Evolutionary conservation across 1,284 basidiomycete species (phyloP).

Genomic region (Cerrena zonata): DNA sequence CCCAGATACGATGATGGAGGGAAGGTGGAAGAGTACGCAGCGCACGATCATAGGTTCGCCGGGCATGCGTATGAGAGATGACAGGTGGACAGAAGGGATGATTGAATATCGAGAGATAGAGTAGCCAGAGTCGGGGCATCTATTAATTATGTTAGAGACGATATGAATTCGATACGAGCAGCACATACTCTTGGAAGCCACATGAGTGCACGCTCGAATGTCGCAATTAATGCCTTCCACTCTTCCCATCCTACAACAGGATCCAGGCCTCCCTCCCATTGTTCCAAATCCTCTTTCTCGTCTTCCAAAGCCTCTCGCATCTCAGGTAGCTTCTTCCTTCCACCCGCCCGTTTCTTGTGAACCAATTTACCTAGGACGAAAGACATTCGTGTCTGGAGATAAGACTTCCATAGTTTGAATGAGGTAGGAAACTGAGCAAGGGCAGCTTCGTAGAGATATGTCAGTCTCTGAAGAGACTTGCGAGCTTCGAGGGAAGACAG

Average conservation of each 20-base stretch:
- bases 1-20: conserved; percentile 92
- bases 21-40: conserved; percentile 90
- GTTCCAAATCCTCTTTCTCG: conserved; percentile 68
- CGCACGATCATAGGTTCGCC: conserved; percentile 91
- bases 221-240: conserved; percentile 85
- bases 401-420: conserved; percentile 94
- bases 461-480: conserved; percentile 74
- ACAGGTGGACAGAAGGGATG: conserved; percentile 86
- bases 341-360: conserved; percentile 72
- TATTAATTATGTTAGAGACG: conserved; percentile 27
- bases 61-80: conserved; percentile 84
- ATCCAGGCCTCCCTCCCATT: conserved; percentile 84
- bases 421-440: conserved; percentile 82
- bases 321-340: conserved; percentile 82
- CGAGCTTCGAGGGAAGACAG: conserved; percentile 71
- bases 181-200: conserved; percentile 82
- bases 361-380: conserved; percentile 79
- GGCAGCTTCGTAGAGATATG: conserved; percentile 90
- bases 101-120: conserved; percentile 85
- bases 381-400: conserved; percentile 77
- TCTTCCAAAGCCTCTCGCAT: conserved; percentile 86
- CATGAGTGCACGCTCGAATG: conserved; percentile 88
- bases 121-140: conserved; percentile 91
- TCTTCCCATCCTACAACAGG: conserved; percentile 88
- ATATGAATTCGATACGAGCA: conserved; percentile 6